Percentiles rank a stretch among this genome's conserved stretches.
Conservation (phyloP, 371 early-diverging fungal genomes). For the Funneliformis caledonium region DNA sequence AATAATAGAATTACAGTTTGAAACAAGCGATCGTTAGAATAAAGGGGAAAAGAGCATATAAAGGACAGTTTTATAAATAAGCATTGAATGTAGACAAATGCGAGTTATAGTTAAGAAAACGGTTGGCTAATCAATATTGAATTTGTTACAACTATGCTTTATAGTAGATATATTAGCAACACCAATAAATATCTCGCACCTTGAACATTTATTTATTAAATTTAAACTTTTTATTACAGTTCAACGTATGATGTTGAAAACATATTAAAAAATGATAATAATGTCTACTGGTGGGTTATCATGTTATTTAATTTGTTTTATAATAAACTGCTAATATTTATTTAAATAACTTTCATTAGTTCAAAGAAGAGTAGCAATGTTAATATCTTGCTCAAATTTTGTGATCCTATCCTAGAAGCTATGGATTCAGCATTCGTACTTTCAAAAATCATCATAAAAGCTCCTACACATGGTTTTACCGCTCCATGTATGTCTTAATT, state of each 20-base stretch:
- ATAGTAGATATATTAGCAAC: neutral
- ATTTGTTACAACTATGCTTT: no score
- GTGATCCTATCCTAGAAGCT: constrained; percentile 29
- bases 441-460: constrained; percentile 45
- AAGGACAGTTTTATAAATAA: no score
- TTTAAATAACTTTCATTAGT: constrained; percentile 20
- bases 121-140: no score
- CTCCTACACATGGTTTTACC: constrained; percentile 47
- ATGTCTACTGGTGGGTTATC: constrained; percentile 45
- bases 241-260: constrained; percentile 45
- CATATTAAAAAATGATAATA: constrained; percentile 45
- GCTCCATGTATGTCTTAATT: constrained; percentile 44
- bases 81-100: no score
- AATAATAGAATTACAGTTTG: neutral
- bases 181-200: neutral
- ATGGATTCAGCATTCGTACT: constrained; percentile 43
- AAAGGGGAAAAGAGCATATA: no score
- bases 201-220: neutral
- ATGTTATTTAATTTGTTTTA: neutral
- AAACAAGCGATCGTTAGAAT: no score
- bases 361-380: constrained; percentile 45
- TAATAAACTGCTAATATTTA: neutral
- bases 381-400: constrained; percentile 45
- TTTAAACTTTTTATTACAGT: constrained; percentile 10
- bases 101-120: no score